Evolutionary conservation across 2,329 filamentous ascomycete genomes (phyloP).

Genomic region (Westerdykella ornata): DNA sequence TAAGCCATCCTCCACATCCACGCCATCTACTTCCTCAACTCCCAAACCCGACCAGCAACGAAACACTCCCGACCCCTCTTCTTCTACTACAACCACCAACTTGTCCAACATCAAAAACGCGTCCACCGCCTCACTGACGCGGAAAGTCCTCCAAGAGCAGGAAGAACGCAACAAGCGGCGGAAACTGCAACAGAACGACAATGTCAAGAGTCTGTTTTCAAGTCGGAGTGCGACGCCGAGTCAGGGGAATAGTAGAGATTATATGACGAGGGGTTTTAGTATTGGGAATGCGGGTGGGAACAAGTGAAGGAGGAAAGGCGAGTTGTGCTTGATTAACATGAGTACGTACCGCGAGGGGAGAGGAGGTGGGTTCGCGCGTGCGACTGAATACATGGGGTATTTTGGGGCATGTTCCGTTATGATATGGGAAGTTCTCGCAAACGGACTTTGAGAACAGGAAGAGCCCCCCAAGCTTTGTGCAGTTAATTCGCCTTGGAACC

Average conservation of each 20-base stretch:
- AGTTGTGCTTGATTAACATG: constrained; percentile 2
- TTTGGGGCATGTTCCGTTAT: too few relatives aligned
- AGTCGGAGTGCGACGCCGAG: constrained; percentile 31
- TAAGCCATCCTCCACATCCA: constrained; percentile 11
- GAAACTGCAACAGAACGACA: constrained; percentile 55
- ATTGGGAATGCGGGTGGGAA: constrained; percentile 20
- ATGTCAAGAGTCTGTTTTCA: constrained; percentile 45
- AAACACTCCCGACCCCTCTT: too few relatives aligned
- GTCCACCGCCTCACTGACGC: constrained; percentile 76
- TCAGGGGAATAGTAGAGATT: constrained; percentile 41
- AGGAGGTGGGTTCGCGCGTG: too few relatives aligned
- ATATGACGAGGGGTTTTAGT: constrained; percentile 46
- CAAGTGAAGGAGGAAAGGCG: constrained; percentile 5
- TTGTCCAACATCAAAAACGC: constrained; percentile 73
- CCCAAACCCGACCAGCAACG: constrained; percentile 13
- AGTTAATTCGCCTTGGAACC: too few relatives aligned
- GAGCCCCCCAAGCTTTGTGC: too few relatives aligned
- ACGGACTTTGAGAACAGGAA: too few relatives aligned
- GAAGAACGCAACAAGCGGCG: constrained; percentile 72
- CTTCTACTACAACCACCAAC: too few relatives aligned
- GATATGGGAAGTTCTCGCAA: too few relatives aligned
- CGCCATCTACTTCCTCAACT: constrained; percentile 24
- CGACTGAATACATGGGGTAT: too few relatives aligned
- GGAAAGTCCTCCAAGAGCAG: constrained; percentile 80
- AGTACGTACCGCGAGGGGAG: too few relatives aligned